Conservation (phyloP, 2,329 filamentous ascomycete species). For the Trichoderma sp. region DNA sequence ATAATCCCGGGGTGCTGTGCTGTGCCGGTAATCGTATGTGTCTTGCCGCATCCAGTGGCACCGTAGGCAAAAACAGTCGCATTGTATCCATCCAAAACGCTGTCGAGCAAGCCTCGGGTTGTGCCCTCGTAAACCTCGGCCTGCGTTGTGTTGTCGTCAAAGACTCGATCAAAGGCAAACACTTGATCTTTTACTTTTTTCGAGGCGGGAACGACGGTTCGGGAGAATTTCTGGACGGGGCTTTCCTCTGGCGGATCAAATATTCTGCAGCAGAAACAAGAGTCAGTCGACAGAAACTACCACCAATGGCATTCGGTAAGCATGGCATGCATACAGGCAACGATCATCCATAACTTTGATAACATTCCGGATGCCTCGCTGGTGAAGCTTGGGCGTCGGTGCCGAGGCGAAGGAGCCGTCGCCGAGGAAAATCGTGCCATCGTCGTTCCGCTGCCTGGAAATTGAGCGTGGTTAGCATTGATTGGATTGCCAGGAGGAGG, state of each 20-base stretch:
- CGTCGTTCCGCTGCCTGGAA: slow-evolving; percentile 64
- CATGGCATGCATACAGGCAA: slow-evolving; percentile 70
- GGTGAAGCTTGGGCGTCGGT: slow-evolving; percentile 77
- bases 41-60: slow-evolving; percentile 96
- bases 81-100: slow-evolving; percentile 95
- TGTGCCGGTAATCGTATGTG: slow-evolving; percentile 93
- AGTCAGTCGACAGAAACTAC: slow-evolving; percentile 22
- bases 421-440: slow-evolving; percentile 88
- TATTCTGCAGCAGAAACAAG: slow-evolving; percentile 56
- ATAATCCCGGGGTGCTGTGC: slow-evolving; percentile 93
- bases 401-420: slow-evolving; percentile 90
- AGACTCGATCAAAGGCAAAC: slow-evolving; percentile 93
- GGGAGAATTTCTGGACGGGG: slow-evolving; percentile 81
- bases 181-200: slow-evolving; percentile 97
- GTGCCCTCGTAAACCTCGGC: slow-evolving; percentile 94
- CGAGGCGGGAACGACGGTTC: slow-evolving; percentile 74
- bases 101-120: slow-evolving; percentile 85
- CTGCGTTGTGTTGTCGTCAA: slow-evolving; percentile 92
- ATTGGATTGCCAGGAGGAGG: background rate
- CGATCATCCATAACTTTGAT: slow-evolving; percentile 96
- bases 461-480: slow-evolving; percentile 12
- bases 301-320: background rate
- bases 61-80: slow-evolving; percentile 98
- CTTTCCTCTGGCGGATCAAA: slow-evolving; percentile 97
- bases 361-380: slow-evolving; percentile 83